phyloP scores from a whole-genome alignment of 805 yeast species.

The Nakazawaea sp. region DNA sequence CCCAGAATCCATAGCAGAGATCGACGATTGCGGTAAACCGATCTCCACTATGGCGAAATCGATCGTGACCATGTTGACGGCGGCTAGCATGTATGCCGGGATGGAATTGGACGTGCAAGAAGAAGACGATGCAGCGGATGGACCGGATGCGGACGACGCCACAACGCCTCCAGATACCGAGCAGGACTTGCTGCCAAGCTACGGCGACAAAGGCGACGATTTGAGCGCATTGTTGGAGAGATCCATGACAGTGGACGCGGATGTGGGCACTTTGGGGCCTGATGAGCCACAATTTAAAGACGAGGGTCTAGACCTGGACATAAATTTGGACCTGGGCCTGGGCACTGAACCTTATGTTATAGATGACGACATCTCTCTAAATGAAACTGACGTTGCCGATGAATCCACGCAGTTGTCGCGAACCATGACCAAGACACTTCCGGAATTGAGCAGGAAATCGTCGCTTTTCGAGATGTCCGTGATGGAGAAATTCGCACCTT shows the following conservation, averaged over 20 bases:
- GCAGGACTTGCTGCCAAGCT: too few species aligned
- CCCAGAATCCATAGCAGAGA: background rate
- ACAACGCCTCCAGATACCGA: too few species aligned
- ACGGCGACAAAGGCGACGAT: too few species aligned
- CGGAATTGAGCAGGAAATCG: constrained; percentile 12
- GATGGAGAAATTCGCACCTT: constrained; percentile 19
- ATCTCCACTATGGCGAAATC: constrained; percentile 40
- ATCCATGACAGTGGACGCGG: too few species aligned
- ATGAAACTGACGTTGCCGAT: too few species aligned
- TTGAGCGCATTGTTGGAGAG: too few species aligned
- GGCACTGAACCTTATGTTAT: too few species aligned
- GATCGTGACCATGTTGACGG: constrained; percentile 47
- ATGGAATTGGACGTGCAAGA: constrained; percentile 16
- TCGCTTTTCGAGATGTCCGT: constrained; percentile 27
- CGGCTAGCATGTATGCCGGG: constrained; percentile 48
- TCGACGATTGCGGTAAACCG: constrained; percentile 8
- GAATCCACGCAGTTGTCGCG: too few species aligned
- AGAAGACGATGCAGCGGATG: background rate
- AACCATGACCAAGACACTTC: background rate
- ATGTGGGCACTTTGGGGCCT: background rate
- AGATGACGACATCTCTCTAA: too few species aligned
- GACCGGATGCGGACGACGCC: too few species aligned
- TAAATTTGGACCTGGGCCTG: too few species aligned
- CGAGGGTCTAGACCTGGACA: background rate
- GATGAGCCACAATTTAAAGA: background rate